Evolutionary conservation across 495 filamentous ascomycete genomes (phyloP), one percentile per base, ranked within the genome.

Genomic region (Neurospora sublineolata): DNA sequence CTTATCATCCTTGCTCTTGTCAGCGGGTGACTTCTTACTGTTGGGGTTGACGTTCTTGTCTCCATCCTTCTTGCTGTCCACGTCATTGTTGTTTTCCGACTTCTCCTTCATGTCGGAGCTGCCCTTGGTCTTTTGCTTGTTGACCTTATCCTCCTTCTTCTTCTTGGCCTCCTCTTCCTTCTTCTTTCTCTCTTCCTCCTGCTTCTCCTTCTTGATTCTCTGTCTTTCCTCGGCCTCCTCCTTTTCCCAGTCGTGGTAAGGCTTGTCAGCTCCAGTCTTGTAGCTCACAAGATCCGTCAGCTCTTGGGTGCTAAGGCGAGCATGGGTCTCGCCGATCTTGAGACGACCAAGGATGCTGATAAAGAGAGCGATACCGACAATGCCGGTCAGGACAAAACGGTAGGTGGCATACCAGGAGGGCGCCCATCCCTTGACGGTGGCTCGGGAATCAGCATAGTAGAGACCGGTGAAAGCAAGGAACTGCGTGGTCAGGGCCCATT

Each of bases 361-460:
- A n/a, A 96, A 87, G 75, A 98, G 94, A 75, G 90, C 91, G 64
- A 86, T 87, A 60, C 95, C 96, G 70, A 98, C 95, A 38, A 99
- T 82, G 79, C 96, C 96, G 20, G 95, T 98, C 79, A 99, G 86
- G 12, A 97, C 91, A 80, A 97, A 99, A 69, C 95, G 93, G 84
- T 99, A 99, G 44, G 89, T 92, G 74, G 85, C 87, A 81, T 98
- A 99, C 95, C 95, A 99, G 44, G 85, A 80, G 33, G 95, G 95
- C n/a, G 89, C 89, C 91, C 92, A 96, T 70, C 94, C 95, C 68
- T 85, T 81, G 33, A 84, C 84, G 1, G 91, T 87, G 52, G 93
- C 93, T 33, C 89, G 88, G 18, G 92, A 84, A 77, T 99, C 95
- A 41, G 89, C 89, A 80, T 94, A 94, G 85, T 98, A 99, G 71